Conservation (phyloP, 2,329 filamentous ascomycete genomes). For the Fusarium bulbicola region DNA sequence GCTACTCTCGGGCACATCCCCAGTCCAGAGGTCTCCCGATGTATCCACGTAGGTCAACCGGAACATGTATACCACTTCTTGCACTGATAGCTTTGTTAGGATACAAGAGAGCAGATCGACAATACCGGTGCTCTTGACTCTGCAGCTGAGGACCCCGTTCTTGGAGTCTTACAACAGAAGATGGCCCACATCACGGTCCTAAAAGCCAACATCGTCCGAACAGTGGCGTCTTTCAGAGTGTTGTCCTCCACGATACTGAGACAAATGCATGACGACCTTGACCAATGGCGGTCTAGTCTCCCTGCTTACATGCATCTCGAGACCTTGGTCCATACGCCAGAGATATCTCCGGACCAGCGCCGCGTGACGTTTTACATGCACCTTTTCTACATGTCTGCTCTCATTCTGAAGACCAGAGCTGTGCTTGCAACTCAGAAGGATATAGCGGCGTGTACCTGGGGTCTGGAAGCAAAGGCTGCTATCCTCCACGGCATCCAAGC, state of each 20-base stretch:
- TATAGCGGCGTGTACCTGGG: neutral
- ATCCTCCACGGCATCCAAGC: neutral
- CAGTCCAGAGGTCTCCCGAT: neutral
- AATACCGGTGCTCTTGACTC: neutral
- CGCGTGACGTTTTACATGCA: neutral
- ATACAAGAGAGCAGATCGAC: neutral
- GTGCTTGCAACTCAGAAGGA: neutral
- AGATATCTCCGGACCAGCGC: neutral
- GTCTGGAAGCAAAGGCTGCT: fast-evolving
- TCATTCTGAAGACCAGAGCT: neutral
- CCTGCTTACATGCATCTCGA: neutral
- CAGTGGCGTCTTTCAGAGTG: neutral
- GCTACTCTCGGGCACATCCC: neutral
- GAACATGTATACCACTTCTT: too few relatives aligned
- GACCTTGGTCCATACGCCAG: fast-evolving
- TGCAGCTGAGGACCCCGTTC: neutral
- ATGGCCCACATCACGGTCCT: neutral
- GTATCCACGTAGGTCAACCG: neutral
- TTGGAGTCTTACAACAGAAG: neutral
- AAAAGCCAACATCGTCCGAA: neutral
- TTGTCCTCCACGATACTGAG: fast-evolving
- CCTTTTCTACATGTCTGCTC: neutral
- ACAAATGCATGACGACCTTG: neutral
- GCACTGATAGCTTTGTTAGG: neutral
- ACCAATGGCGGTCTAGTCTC: neutral